Base-by-base conservation (phyloP, 768 basidiomycete species). In the Russula brevipes region DNA sequence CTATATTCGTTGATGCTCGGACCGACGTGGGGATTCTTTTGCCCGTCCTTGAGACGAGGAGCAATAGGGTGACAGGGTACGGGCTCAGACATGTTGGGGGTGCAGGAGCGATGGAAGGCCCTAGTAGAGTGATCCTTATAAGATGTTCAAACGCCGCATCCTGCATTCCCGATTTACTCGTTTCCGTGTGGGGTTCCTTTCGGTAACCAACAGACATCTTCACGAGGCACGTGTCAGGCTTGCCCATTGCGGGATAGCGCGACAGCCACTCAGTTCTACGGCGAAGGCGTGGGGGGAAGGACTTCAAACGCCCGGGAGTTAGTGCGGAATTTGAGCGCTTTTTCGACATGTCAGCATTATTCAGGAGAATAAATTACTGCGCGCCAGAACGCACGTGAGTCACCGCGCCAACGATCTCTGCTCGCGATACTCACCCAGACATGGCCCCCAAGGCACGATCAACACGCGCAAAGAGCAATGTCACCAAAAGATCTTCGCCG, bases 1-100 rank as follows among this genome's bases (percentile, higher is more conserved):
- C 75, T 78, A 76, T 96, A 96, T 14, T 87, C 87, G n/a, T 86
- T 74, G 69, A 87, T 81, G 73, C 88, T 79, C 17, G 93, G 92
- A 0, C 87, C 89, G 31, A 98, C 70, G 73, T 96, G 92, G 2
- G 91, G 90, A 33, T 69, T 82, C 73, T 87, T 88, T 51, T 72
- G 71, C 10, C 85, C 85, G 49, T 81, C 73, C 66, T 82, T 78
- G 64, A 95, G 72, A 60, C 92, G 87, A 50, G 88, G 83, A 4
- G 91, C 91, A 55, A 94, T 78, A 49, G 93, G 91, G 75, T 90
- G 86, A 42, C 81, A 80, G 31, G 69, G 67, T 39, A 70, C 68
- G 35, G 66, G n/a, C 45, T 66, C 70, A 47, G 73, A 69, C 73
- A 74, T 74, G 19, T 59, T 24, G 36, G 17, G 51, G 55, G 58